Percentiles rank a stretch among this genome's conserved stretches.
Conservation (phyloP, 768 basidiomycete species). For the Kwoniella mangroviensis region DNA sequence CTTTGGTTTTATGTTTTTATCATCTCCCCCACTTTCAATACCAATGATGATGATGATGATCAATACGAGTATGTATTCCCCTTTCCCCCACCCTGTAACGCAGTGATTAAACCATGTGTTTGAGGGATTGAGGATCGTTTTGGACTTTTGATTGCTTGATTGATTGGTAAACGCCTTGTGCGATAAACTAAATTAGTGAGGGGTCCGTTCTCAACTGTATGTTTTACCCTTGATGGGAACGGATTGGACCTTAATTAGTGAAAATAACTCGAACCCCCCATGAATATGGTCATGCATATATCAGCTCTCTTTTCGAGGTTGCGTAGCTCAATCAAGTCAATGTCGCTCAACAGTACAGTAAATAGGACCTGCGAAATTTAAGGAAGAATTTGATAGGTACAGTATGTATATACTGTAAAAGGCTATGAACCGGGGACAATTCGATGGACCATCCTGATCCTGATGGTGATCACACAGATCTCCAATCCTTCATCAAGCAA, state of each 20-base stretch:
- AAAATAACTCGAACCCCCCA: neutral
- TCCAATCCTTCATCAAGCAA: neutral
- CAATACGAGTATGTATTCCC: too few relatives aligned
- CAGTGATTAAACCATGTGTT: too few relatives aligned
- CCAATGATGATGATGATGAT: too few relatives aligned
- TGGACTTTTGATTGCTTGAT: neutral
- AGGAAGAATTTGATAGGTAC: too few relatives aligned
- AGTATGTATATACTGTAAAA: too few relatives aligned
- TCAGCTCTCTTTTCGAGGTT: too few relatives aligned
- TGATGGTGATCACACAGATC: neutral
- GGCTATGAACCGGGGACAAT: too few relatives aligned
- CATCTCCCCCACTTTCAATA: neutral
- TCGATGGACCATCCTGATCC: too few relatives aligned
- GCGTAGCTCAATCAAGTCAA: too few relatives aligned
- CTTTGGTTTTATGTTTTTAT: neutral
- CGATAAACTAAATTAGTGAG: neutral
- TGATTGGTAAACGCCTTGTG: neutral
- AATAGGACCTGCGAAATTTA: too few relatives aligned
- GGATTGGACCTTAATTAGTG: slow-evolving; percentile 5
- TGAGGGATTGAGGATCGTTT: neutral
- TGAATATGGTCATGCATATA: too few relatives aligned
- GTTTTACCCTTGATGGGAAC: neutral
- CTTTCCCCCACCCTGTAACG: neutral
- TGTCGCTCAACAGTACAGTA: too few relatives aligned
- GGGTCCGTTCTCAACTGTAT: neutral